Evolutionary conservation across 306 rosid genomes (phyloP), one percentile per base, ranked within the genome.

Genomic region (Herpetospermum pedunculosum): DNA sequence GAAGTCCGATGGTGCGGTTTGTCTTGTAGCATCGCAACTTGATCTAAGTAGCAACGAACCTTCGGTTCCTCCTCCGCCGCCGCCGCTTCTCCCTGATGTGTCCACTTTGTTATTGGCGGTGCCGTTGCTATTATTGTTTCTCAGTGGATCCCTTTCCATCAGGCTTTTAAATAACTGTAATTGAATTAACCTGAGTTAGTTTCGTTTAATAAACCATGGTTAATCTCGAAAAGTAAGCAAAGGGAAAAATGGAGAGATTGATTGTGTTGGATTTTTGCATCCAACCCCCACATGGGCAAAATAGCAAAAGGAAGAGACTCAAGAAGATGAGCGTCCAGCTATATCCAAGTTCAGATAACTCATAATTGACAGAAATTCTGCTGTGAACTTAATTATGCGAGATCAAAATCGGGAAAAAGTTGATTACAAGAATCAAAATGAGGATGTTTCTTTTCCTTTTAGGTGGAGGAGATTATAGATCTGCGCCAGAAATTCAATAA

Each of bases 71-170:
- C 41, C 41, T 5, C 41, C 41, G 1, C 29, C 58, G 1, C 59
- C 15, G 29, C 73, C 79, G 73, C 28, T 73, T 86, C 82, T 87
- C 59, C 89, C 96, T 58, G 84, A 78, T 8, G 50, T 57, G 68
- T 64, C 75, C 62, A 3, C 59, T 67, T 76, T 63, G 75, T 30
- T 71, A 70, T 53, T 77, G 52, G 47, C 79, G 35, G 38, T 82
- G 47, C 8, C 60, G 55, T 74, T 60, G 62, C 54, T 77, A 29
- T 72, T 73, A 74, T 78, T 70, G 26, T 63, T 81, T 78, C 81
- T 79, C 52, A 19, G 50, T 34, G 84, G 28, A 76, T 85, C 96
- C 77, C 81, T 82, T 55, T 92, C 96, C 98, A 92, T 92, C 88
- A 41, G 68, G 68, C 80, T 26, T 77, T 8, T 69, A 72, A 44